These are phyloP conservation scores for Caulochytrium protostelioides DNA, from an alignment of 371 early-diverging fungal genomes.

Conservation along the genomic window DNA sequence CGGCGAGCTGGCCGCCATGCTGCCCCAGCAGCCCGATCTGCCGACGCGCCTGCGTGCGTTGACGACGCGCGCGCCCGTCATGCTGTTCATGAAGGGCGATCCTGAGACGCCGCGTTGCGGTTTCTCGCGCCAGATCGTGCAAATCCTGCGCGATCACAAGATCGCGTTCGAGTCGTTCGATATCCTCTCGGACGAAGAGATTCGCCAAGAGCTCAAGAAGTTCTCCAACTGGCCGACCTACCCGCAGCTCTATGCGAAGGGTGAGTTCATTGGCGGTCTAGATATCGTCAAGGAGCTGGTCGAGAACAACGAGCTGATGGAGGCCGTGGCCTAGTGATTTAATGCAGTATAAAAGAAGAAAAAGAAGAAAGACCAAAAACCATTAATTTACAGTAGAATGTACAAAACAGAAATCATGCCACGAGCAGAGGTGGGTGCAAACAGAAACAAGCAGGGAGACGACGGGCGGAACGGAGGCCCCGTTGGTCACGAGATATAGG, in stretches of 20 bases:
- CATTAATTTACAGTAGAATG: no score
- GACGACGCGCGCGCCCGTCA: conserved; percentile 33
- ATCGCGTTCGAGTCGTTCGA: conserved; percentile 58
- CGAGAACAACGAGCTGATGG: no score
- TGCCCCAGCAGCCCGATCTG: conserved; percentile 49
- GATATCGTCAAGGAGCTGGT: conserved; percentile 82
- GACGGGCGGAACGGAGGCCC: no score
- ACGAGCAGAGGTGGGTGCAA: no score
- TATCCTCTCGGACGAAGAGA: conserved; percentile 67
- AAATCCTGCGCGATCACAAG: conserved; percentile 40
- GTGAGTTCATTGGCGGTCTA: conserved; percentile 81
- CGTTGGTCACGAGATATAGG: no score
- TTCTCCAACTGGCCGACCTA: conserved; percentile 58
- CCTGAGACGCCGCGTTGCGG: conserved; percentile 66
- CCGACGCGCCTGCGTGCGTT: conserved; percentile 13
- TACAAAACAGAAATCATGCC: no score
- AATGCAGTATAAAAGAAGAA: not conserved
- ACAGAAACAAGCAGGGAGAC: no score
- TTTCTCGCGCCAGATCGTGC: conserved; percentile 45
- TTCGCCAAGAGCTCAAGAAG: conserved; percentile 39
- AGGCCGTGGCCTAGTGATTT: no score
- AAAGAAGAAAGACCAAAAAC: not conserved
- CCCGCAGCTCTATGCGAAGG: conserved; percentile 74
- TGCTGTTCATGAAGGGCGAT: conserved; percentile 91
- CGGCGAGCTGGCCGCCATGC: conserved; percentile 50